phyloP scores from a whole-genome alignment of 768 basidiomycete genomes.

The Mycena amicta region DNA sequence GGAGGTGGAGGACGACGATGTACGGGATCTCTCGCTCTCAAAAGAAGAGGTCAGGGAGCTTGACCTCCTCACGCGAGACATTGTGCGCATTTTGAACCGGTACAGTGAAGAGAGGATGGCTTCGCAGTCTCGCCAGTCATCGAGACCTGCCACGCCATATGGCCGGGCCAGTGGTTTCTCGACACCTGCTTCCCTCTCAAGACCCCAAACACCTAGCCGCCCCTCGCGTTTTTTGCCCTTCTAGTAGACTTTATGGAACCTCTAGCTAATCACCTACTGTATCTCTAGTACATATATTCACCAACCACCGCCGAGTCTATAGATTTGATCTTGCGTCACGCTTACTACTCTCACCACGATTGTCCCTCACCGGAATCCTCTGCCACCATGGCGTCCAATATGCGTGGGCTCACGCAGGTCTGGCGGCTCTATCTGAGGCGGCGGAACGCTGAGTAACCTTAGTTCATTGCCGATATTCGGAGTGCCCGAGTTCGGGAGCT shows the following conservation, averaged over 20 bases:
- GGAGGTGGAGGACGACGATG: slow-evolving; percentile 50
- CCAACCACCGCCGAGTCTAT: neutral
- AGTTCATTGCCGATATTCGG: slow-evolving; percentile 99
- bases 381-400: slow-evolving; percentile 76
- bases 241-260: neutral
- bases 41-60: slow-evolving; percentile 74
- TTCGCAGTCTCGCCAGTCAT: slow-evolving; percentile 59
- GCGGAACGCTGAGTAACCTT: neutral
- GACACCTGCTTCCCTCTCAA: slow-evolving; percentile 59
- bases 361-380: too few species aligned
- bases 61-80: slow-evolving; percentile 70
- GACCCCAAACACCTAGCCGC: slow-evolving; percentile 67
- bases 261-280: neutral
- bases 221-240: slow-evolving; percentile 14
- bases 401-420: slow-evolving; percentile 93
- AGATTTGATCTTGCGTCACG: neutral
- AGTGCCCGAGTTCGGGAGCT: slow-evolving; percentile 95
- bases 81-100: slow-evolving; percentile 72
- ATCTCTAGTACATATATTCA: neutral
- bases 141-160: slow-evolving; percentile 70
- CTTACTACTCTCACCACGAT: too few species aligned
- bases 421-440: slow-evolving; percentile 25
- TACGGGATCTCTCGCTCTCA: slow-evolving; percentile 57
- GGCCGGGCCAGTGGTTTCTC: slow-evolving; percentile 60
- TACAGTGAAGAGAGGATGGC: slow-evolving; percentile 68